Base-by-base conservation (phyloP, 257 asterid species). In the Fraxinus anomala region DNA sequence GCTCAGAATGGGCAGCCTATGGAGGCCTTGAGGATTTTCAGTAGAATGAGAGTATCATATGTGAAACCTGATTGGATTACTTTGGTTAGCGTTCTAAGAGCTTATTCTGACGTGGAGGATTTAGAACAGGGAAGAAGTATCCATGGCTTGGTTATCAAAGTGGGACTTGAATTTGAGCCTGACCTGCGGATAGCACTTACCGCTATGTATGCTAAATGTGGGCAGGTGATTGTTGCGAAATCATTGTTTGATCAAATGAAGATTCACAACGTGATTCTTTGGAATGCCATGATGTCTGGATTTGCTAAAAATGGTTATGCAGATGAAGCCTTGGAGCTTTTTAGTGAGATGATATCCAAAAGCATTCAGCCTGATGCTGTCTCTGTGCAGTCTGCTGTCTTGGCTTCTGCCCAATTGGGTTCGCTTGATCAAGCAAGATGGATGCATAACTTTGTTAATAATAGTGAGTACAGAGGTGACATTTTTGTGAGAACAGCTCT, bases 271-370 rank as follows among this genome's bases (percentile, higher is more conserved):
- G 89, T 88, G 51, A 81, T 90, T 78, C 86, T 89, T 39, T 88
- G 91, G 92, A 91, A 89, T 77, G 86, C 89, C 72, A 85, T 91
- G 90, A 90, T 91, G 42, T 88, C 95, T 0, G 97, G 95, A 17
- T 89, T 84, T 49, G 93, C 92, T 16, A 91, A 91, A 84, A 87
- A 78, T 31, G 95, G 92, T 3, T 78, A 68, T 71, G 80, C 92
- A 47, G 40, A 67, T 39, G 91, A 91, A 82, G 97, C 95, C 1
- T 73, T 88, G 68, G 74, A 81, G 74, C 91, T 90, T 70, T 91
- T 90, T 65, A 49, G 2, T 1, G 81, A 86, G 56, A 91, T 91
- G 92, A 49, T 87, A 14, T 76, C 81, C 3, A 76, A 44, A 82
- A 82, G 74, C 31, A 77, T 90, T 28, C 56, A 63, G 26, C 93